These are phyloP conservation scores for Dothideomycetes sp. DNA, from an alignment of 2,329 filamentous ascomycete genomes.

Conservation along the genomic window DNA sequence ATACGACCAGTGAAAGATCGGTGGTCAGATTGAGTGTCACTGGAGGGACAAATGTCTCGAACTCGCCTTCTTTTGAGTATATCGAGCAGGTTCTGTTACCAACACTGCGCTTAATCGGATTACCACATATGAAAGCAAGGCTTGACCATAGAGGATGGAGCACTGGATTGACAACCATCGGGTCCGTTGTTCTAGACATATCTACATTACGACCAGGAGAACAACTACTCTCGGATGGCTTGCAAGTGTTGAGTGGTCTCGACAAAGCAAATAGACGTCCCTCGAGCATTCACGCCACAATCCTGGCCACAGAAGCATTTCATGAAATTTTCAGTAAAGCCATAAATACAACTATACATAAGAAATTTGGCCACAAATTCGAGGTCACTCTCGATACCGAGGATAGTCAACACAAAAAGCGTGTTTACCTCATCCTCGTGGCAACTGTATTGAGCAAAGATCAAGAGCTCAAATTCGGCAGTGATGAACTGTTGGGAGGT, in stretches of 20 bases:
- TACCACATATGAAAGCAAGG: conserved; percentile 36
- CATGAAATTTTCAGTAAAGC: conserved; percentile 19
- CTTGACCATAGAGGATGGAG: conserved; percentile 47
- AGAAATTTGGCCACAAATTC: too few relatives aligned
- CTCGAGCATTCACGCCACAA: conserved; percentile 26
- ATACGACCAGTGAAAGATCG: conserved; percentile 14
- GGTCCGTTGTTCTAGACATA: conserved; percentile 42
- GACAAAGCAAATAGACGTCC: conserved; percentile 15
- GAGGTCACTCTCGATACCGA: conserved; percentile 16
- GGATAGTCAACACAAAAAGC: conserved; percentile 18
- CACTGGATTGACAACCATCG: conserved; percentile 37
- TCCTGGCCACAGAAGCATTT: conserved; percentile 29
- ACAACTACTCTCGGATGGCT: conserved; percentile 29
- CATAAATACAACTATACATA: not conserved
- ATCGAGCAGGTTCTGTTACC: conserved; percentile 47
- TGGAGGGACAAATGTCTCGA: conserved; percentile 51
- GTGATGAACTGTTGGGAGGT: conserved; percentile 41
- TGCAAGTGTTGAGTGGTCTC: conserved; percentile 22
- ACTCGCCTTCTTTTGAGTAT: conserved; percentile 49
- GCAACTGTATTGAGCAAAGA: conserved; percentile 35
- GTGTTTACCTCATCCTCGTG: conserved; percentile 47
- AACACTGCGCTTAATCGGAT: conserved; percentile 41
- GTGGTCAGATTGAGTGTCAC: conserved; percentile 36
- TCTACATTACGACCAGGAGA: conserved; percentile 27
- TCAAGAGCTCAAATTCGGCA: conserved; percentile 40